These are phyloP conservation scores for Conringia planisiliqua DNA, from an alignment of 345 rosid genomes.

Conservation along the genomic window DNA sequence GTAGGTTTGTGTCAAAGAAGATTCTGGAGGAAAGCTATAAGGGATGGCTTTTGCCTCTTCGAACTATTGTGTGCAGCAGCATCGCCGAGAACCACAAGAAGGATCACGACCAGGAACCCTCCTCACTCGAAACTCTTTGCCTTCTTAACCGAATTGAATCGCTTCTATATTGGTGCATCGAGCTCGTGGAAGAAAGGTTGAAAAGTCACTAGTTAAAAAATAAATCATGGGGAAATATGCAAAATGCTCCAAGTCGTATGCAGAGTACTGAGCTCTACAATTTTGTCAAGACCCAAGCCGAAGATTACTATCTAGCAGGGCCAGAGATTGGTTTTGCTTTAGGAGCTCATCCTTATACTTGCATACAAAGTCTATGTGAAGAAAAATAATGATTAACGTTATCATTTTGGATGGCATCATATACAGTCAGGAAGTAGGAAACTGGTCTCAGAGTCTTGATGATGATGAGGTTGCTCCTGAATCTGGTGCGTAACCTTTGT, in stretches of 20 bases:
- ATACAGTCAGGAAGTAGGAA: constrained; percentile 63
- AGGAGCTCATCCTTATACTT: constrained; percentile 26
- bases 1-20: constrained; percentile 47
- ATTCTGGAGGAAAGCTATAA: constrained; percentile 58
- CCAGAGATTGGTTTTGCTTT: neutral
- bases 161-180: constrained; percentile 79
- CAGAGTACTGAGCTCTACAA: neutral
- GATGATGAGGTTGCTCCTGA: neutral
- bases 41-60: constrained; percentile 88
- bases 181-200: constrained; percentile 74
- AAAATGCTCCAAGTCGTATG: neutral
- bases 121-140: constrained; percentile 33
- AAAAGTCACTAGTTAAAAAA: constrained; percentile 1
- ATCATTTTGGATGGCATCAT: constrained; percentile 54
- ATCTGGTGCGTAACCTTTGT: constrained; percentile 38
- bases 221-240: neutral
- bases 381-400: neutral
- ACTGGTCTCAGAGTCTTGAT: neutral
- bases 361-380: constrained; percentile 29
- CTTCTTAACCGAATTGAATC: constrained; percentile 62
- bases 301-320: neutral
- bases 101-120: constrained; percentile 17
- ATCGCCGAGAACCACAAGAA: constrained; percentile 47
- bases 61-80: constrained; percentile 48
- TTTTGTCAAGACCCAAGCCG: neutral